Evolutionary conservation across 2,329 filamentous ascomycete genomes (phyloP).

Genomic region (Aspergillus quadrilineatus): DNA sequence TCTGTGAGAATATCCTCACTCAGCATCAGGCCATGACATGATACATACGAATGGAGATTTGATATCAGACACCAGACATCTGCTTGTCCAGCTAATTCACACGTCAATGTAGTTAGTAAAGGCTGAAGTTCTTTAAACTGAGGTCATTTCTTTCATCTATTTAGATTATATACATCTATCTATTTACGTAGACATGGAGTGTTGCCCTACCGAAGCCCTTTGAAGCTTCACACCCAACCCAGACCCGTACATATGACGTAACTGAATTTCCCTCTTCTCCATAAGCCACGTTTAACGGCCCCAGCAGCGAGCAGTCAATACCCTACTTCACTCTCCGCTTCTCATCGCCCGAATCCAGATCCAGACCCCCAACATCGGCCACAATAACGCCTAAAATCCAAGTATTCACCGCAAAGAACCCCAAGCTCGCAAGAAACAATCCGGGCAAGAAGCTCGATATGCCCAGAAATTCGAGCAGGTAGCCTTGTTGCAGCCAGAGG

Average conservation of each 20-base stretch:
- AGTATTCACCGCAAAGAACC: slow-evolving; percentile 81
- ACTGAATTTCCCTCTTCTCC: too few relatives aligned
- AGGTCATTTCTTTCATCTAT: not conserved
- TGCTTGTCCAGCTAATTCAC: not conserved
- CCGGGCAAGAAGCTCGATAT: slow-evolving; percentile 81
- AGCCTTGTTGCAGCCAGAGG: slow-evolving; percentile 74
- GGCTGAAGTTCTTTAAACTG: not conserved
- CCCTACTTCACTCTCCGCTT: not conserved
- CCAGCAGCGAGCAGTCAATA: too few relatives aligned
- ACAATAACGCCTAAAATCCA: slow-evolving; percentile 85
- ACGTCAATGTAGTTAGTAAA: not conserved
- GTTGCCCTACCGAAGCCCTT: too few relatives aligned
- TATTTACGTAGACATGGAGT: too few relatives aligned
- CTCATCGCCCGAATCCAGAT: too few relatives aligned
- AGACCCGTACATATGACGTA: too few relatives aligned
- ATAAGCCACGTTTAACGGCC: too few relatives aligned
- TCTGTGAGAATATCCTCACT: not conserved
- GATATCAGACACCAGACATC: slow-evolving; percentile 1
- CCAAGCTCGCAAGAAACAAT: slow-evolving; percentile 71
- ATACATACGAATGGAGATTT: not conserved
- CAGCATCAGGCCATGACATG: not conserved
- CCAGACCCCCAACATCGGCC: slow-evolving; percentile 54
- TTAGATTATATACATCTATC: too few relatives aligned
- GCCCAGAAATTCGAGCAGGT: slow-evolving; percentile 75
- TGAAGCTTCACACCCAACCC: too few relatives aligned